phyloP scores from a whole-genome alignment of 73 alveolate species.

The Tetrahymena thermophila region DNA sequence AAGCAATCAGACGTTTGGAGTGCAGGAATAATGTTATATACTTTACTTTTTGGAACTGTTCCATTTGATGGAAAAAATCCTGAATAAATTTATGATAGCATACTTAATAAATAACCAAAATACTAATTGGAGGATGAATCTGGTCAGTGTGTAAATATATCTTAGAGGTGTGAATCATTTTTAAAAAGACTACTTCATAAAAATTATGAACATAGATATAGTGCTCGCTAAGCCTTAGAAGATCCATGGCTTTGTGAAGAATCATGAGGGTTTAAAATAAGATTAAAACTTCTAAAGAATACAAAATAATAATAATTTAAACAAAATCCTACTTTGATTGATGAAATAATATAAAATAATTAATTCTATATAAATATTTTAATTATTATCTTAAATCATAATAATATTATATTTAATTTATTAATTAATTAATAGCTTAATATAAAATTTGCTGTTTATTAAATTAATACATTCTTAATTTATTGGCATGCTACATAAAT shows the following conservation, averaged over 20 bases:
- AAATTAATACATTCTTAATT: too few species aligned
- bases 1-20: not conserved
- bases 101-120: not conserved
- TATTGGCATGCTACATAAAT: too few species aligned
- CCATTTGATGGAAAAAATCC: not conserved
- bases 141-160: not conserved
- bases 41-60: not conserved
- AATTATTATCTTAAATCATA: too few species aligned
- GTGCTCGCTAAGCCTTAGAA: not conserved
- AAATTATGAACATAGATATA: not conserved
- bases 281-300: not conserved
- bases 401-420: too few species aligned
- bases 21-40: not conserved
- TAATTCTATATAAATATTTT: too few species aligned
- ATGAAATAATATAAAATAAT: too few species aligned
- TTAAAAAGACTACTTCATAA: not conserved
- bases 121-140: not conserved
- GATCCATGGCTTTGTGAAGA: not conserved
- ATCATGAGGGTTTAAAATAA: not conserved
- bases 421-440: too few species aligned
- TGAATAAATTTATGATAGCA: not conserved
- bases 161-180: not conserved
- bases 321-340: too few species aligned
- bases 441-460: too few species aligned
- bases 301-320: too few species aligned